Conservation (phyloP, 2,329 filamentous ascomycete species). For the Stagonosporopsis vannaccii region DNA sequence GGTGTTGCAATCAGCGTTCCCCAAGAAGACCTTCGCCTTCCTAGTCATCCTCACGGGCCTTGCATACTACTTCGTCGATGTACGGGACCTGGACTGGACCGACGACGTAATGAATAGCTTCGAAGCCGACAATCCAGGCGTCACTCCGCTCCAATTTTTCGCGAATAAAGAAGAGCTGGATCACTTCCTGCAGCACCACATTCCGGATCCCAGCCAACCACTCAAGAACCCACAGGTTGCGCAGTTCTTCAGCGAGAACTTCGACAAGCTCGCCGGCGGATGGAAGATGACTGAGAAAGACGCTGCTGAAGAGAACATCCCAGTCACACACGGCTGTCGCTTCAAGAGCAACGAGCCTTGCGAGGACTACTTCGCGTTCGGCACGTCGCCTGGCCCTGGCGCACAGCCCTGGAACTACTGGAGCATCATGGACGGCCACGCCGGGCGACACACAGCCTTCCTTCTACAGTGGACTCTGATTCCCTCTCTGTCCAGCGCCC, state of each 20-base stretch:
- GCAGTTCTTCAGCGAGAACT: constrained; percentile 33
- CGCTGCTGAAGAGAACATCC: constrained; percentile 31
- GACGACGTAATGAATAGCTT: constrained; percentile 30
- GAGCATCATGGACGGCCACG: constrained; percentile 61
- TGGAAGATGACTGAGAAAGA: constrained; percentile 42
- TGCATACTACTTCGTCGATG: constrained; percentile 36
- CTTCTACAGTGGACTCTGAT: constrained; percentile 54
- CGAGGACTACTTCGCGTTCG: constrained; percentile 44
- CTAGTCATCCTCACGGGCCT: constrained; percentile 31
- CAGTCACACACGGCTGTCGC: constrained; percentile 43
- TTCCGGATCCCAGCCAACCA: constrained; percentile 27
- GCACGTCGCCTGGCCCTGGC: constrained; percentile 39
- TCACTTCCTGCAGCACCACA: constrained; percentile 36
- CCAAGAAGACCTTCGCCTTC: constrained; percentile 41
- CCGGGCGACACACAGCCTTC: constrained; percentile 54
- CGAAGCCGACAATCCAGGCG: constrained; percentile 20
- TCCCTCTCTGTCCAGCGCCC: constrained; percentile 51
- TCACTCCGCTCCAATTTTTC: constrained; percentile 38
- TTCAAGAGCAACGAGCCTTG: constrained; percentile 42
- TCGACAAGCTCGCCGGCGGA: constrained; percentile 34
- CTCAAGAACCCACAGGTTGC: constrained; percentile 31
- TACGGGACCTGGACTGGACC: constrained; percentile 29
- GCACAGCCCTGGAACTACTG: constrained; percentile 46
- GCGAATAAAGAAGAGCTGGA: constrained; percentile 36
- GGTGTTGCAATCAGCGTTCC: constrained; percentile 40